Base-by-base conservation (phyloP, 2,329 filamentous ascomycete species). In the Stagonosporopsis rhizophila region DNA sequence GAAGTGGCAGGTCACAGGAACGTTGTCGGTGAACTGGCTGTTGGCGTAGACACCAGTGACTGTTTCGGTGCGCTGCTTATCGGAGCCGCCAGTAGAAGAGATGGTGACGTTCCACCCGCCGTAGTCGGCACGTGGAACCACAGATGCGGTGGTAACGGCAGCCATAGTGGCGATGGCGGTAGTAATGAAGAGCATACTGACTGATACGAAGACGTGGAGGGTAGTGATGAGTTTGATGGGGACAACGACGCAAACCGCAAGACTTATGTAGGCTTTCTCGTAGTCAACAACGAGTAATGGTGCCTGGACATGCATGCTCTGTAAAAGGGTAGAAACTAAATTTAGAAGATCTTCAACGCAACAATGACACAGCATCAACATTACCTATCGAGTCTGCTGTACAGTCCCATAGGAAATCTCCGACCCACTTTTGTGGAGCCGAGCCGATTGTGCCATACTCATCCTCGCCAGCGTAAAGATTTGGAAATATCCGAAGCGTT, bases 91-190 rank as follows among this genome's bases (percentile, higher is more conserved):
- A 8, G 32, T 19, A 8, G 32, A 37, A 1, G 44, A 19, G 22
- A 46, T 27, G 44, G 32, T 25, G 7, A 46, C 44, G n/a, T 46
- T 46, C 44, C 44, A 46, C 15, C 20, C 44, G 8, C 44, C 44
- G 7, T 25, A 20, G 20, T 46, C 44, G 15, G 44, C 20, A 27
- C 44, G 44, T 2, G 44, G 44, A 19, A 46, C 20, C 4, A 38
- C n/a, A 11, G 44, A n/a, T 11, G 44, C 44, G 32, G 32, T 27
- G 22, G 44, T 22, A 37, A 32, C 22, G 15, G 44, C 44, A n/a
- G 22, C 44, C 32, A 46, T 19, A 11, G 44, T 19, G 22, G 44
- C 44, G 5, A 46, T 19, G 32, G 44, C 27, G 8, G 44, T 32
- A 7, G 8, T 46, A 19, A 32, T 46, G 44, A 46, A 46, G 12